phyloP scores from a whole-genome alignment of 2,329 filamentous ascomycete species.

The Corniculantispora saksenae region DNA sequence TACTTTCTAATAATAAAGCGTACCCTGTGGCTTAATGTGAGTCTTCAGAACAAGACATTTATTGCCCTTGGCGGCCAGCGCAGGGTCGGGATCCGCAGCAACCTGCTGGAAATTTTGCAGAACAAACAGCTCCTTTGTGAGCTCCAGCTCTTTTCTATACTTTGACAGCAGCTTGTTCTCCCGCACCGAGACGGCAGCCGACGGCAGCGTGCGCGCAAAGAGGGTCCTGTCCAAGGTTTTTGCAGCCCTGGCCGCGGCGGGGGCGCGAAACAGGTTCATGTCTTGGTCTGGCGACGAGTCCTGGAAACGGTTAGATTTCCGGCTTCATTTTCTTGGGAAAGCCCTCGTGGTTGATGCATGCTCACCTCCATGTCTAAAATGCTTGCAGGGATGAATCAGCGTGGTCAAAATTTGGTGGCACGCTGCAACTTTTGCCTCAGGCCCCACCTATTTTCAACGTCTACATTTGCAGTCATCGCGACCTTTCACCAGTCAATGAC shows the following conservation, averaged over 20 bases:
- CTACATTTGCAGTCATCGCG: not conserved
- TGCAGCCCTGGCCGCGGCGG: constrained; percentile 72
- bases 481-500: not conserved
- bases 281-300: constrained; percentile 28
- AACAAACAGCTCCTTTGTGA: constrained; percentile 65
- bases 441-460: constrained; percentile 11
- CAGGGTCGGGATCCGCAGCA: constrained; percentile 59
- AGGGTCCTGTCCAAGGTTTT: constrained; percentile 79
- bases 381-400: constrained; percentile 1
- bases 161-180: constrained; percentile 74
- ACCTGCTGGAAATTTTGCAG: constrained; percentile 66
- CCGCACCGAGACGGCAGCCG: constrained; percentile 76
- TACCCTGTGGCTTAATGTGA: constrained; percentile 55
- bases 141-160: constrained; percentile 66
- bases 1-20: not conserved
- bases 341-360: not conserved
- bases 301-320: constrained; percentile 1
- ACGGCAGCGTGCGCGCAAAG: constrained; percentile 74
- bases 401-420: constrained; percentile 9
- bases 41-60: constrained; percentile 64
- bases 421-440: constrained; percentile 11
- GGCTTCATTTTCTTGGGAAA: not conserved
- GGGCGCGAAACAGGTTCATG: constrained; percentile 71
- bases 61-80: constrained; percentile 53
- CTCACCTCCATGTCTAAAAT: constrained; percentile 17